A percentile compares a stretch with the other conserved stretches of the same genome.
Conservation (phyloP, 257 asterid genomes). For the Linaria vulgaris region DNA sequence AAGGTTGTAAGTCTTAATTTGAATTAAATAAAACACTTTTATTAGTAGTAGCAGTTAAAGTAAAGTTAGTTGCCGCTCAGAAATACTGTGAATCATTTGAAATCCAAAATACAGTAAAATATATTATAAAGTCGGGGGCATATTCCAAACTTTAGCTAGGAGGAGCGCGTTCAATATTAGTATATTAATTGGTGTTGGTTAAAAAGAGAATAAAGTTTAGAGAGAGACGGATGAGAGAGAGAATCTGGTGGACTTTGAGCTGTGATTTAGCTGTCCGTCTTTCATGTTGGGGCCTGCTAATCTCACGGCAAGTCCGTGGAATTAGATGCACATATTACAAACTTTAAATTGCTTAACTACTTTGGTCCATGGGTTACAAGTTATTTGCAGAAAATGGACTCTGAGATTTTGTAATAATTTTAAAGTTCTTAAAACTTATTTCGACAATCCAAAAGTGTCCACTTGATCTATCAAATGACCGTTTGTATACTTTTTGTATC, state of each 20-base stretch:
- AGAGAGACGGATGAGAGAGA: slow-evolving; percentile 27
- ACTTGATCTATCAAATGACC: no score
- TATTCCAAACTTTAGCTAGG: slow-evolving; percentile 24
- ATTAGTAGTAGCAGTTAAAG: slow-evolving; percentile 28
- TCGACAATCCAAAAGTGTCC: no score
- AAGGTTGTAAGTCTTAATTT: background rate
- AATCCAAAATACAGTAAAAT: background rate
- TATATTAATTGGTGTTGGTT: slow-evolving; percentile 31
- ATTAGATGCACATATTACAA: no score
- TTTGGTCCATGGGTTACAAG: no score
- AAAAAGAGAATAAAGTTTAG: slow-evolving; percentile 37
- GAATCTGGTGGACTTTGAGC: slow-evolving; percentile 78
- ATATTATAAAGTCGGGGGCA: slow-evolving; percentile 11
- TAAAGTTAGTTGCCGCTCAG: slow-evolving; percentile 3
- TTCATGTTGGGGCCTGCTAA: background rate
- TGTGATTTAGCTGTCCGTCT: slow-evolving; percentile 78
- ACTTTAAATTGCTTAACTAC: no score
- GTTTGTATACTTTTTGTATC: no score
- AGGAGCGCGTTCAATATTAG: slow-evolving; percentile 47
- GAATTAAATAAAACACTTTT: background rate
- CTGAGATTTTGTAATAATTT: no score
- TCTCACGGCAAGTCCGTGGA: no score
- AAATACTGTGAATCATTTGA: background rate
- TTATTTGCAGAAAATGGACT: no score
- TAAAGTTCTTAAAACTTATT: no score